A percentile compares a stretch with the other conserved stretches of the same genome.
Conservation (phyloP, 352 stramenopile species). For the Phytophthora syringae region DNA sequence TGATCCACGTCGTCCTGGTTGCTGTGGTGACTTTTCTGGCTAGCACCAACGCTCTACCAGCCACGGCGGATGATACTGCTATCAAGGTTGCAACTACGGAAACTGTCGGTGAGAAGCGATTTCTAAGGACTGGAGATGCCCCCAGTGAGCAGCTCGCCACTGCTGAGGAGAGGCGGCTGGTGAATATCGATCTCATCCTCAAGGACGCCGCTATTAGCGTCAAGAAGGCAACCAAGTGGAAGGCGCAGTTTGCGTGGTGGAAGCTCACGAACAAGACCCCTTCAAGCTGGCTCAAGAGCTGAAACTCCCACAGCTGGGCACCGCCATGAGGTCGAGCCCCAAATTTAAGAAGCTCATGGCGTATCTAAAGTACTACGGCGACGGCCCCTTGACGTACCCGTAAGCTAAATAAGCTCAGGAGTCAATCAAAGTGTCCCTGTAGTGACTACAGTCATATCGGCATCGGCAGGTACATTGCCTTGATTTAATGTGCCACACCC, state of each 20-base stretch:
- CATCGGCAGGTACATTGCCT: no score
- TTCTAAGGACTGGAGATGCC: not conserved
- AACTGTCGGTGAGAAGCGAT: not conserved
- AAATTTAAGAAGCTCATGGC: conserved; percentile 5
- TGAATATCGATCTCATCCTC: conserved; percentile 4
- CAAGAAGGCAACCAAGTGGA: conserved; percentile 4
- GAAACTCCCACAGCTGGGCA: not conserved
- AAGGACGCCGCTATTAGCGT: conserved; percentile 4
- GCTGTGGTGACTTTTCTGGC: not conserved
- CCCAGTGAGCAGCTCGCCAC: not conserved
- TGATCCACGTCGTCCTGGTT: not conserved
- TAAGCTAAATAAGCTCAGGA: no score
- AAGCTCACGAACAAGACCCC: not conserved
- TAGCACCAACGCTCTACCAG: not conserved
- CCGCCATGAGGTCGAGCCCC: not conserved
- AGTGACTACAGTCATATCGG: no score
- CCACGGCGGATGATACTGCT: not conserved
- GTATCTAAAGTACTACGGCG: not conserved
- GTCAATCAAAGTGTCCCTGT: no score
- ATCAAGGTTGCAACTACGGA: not conserved
- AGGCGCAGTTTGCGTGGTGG: not conserved
- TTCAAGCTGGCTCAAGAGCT: not conserved
- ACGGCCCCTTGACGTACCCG: conserved; percentile 3
- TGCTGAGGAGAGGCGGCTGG: not conserved
- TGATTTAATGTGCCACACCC: not conserved